phyloP scores from a whole-genome alignment of 495 filamentous ascomycete genomes.

The Saxophila tyrrhenica region DNA sequence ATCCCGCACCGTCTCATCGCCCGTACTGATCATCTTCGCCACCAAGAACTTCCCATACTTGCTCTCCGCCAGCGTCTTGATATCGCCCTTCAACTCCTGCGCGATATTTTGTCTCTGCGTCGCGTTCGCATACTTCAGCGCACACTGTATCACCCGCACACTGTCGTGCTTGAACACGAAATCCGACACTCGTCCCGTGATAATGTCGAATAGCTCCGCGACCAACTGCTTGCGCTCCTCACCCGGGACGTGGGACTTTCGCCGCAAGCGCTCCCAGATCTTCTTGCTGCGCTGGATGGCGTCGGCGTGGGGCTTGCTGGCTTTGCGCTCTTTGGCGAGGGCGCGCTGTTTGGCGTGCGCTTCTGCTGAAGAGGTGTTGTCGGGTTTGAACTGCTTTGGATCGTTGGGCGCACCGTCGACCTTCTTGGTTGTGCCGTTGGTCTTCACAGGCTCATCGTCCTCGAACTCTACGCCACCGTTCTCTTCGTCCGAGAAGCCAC shows the following conservation, averaged over 20 bases:
- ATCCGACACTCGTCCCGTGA: conserved; percentile 80
- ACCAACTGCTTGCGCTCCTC: conserved; percentile 80
- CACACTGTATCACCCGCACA: conserved; percentile 87
- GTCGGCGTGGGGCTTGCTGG: conserved; percentile 83
- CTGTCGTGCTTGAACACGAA: conserved; percentile 98
- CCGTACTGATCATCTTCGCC: conserved; percentile 84
- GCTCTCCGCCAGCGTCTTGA: conserved; percentile 75
- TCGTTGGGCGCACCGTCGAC: not conserved
- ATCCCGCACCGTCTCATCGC: conserved; percentile 71
- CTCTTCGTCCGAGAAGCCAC: conserved; percentile 10
- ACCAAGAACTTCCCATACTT: conserved; percentile 94
- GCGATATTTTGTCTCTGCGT: conserved; percentile 80
- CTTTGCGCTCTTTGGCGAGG: conserved; percentile 76
- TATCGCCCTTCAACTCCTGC: conserved; percentile 73
- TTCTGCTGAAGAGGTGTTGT: conserved; percentile 37
- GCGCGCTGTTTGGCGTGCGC: conserved; percentile 87
- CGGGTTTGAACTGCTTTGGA: conserved; percentile 17
- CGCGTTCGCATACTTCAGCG: conserved; percentile 83
- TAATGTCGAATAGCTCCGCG: conserved; percentile 76
- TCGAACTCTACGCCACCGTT: not conserved
- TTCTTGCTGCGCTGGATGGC: conserved; percentile 83
- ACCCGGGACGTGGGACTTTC: conserved; percentile 78
- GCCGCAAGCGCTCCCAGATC: conserved; percentile 86
- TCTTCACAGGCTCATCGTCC: not conserved
- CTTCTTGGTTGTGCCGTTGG: not conserved